phyloP scores from a whole-genome alignment of 2,329 filamentous ascomycete species.

The Beauveria bassiana region DNA sequence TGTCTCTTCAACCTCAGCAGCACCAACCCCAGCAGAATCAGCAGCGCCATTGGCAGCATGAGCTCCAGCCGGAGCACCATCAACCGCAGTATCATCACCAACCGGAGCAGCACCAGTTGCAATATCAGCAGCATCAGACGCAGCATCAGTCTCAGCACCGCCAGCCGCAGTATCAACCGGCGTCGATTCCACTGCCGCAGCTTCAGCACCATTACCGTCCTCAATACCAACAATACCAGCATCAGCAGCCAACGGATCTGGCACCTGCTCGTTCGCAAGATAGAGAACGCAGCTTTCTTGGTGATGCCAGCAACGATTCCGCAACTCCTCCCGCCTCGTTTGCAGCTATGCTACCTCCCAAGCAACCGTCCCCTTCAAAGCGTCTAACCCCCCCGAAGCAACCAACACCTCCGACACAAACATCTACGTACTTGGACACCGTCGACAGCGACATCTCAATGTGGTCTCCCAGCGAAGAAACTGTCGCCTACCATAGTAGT shows the following conservation, averaged over 20 bases:
- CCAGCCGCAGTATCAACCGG: neutral
- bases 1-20: neutral
- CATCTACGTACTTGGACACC: neutral
- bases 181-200: neutral
- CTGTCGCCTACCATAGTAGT: neutral
- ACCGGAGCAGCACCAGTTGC: neutral
- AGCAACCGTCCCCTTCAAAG: neutral
- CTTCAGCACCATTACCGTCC: neutral
- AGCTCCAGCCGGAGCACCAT: neutral
- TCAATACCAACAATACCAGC: neutral
- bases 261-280: neutral
- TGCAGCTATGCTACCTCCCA: neutral
- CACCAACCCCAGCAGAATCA: neutral
- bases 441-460: neutral
- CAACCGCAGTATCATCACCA: neutral
- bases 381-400: neutral
- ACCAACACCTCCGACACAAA: neutral
- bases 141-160: neutral
- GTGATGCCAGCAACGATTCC: neutral
- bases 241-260: neutral
- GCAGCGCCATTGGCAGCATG: neutral
- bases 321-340: neutral
- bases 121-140: neutral
- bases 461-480: slow-evolving; percentile 2
- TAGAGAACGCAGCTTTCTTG: neutral